Conservation (phyloP, 2,329 filamentous ascomycete species). For the Xylariaceae sp. region DNA sequence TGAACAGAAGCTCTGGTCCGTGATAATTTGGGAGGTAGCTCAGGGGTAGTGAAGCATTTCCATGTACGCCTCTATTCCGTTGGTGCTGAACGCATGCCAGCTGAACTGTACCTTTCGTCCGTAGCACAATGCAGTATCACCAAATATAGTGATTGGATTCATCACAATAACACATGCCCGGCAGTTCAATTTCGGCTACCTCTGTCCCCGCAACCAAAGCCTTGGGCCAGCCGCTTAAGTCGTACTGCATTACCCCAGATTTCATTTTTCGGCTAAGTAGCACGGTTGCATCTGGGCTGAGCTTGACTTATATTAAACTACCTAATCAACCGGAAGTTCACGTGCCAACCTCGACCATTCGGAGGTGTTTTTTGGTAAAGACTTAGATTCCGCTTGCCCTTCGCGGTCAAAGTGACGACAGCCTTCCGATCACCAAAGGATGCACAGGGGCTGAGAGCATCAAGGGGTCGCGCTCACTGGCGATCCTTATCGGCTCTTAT, state of each 20-base stretch:
- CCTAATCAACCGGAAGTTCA: slow-evolving; percentile 24
- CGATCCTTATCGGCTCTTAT: slow-evolving; percentile 13
- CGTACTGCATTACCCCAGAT: slow-evolving; percentile 29
- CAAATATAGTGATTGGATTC: slow-evolving; percentile 1
- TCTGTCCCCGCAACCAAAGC: slow-evolving; percentile 8
- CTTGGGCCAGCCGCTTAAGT: slow-evolving; percentile 17
- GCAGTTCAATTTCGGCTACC: slow-evolving; percentile 13
- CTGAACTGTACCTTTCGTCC: slow-evolving; percentile 16
- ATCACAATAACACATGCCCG: slow-evolving; percentile 4
- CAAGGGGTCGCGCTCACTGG: neutral
- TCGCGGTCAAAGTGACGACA: slow-evolving; percentile 3
- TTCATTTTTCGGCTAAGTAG: slow-evolving; percentile 28
- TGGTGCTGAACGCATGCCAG: neutral
- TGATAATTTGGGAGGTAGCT: neutral
- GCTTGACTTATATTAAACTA: slow-evolving; percentile 17
- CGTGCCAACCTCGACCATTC: slow-evolving; percentile 17
- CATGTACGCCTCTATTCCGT: neutral
- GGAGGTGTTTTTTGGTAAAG: slow-evolving; percentile 12
- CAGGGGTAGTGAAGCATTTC: neutral
- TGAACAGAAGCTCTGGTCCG: neutral
- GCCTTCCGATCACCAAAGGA: neutral
- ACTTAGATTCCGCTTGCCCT: slow-evolving; percentile 25
- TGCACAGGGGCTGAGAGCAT: neutral
- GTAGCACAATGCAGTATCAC: neutral
- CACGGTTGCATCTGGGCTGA: slow-evolving; percentile 1